Evolutionary conservation across 495 filamentous ascomycete genomes (phyloP).

Genomic region (Penicillium ucsense): DNA sequence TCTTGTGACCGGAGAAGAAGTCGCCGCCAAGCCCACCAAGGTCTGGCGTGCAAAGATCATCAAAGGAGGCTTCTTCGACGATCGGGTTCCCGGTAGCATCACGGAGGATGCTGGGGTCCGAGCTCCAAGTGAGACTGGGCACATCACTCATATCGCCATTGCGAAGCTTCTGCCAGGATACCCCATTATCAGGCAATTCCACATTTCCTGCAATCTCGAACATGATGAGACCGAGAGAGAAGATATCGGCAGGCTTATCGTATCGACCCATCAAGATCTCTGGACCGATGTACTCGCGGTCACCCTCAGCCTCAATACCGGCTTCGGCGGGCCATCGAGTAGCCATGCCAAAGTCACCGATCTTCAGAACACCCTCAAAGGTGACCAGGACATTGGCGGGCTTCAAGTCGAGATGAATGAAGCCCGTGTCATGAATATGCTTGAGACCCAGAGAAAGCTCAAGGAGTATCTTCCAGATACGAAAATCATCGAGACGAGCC

Average conservation of each 20-base stretch:
- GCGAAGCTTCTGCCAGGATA: constrained; percentile 77
- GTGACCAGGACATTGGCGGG: constrained; percentile 89
- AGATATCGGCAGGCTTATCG: constrained; percentile 88
- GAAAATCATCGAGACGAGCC: constrained; percentile 87
- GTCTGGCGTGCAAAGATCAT: constrained; percentile 43
- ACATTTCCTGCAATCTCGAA: constrained; percentile 90
- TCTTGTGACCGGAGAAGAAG: constrained; percentile 20
- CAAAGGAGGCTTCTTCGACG: constrained; percentile 36
- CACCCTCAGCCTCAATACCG: constrained; percentile 81
- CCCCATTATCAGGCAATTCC: constrained; percentile 81
- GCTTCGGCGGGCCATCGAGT: constrained; percentile 63
- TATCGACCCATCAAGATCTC: constrained; percentile 76
- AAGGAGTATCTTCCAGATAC: constrained; percentile 94
- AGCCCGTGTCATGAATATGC: constrained; percentile 77
- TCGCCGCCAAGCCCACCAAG: constrained; percentile 31
- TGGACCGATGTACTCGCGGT: constrained; percentile 90
- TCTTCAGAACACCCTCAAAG: constrained; percentile 85
- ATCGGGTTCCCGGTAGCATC: constrained; percentile 66
- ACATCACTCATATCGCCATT: constrained; percentile 80
- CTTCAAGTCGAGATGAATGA: constrained; percentile 91
- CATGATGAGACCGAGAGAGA: constrained; percentile 86
- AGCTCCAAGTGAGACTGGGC: constrained; percentile 71
- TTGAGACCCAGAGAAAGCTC: constrained; percentile 74
- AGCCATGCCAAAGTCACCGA: constrained; percentile 93
- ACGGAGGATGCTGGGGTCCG: constrained; percentile 56